Evolutionary conservation across 352 stramenopile genomes (phyloP).

Genomic region (Elongisporangium prolatum): DNA sequence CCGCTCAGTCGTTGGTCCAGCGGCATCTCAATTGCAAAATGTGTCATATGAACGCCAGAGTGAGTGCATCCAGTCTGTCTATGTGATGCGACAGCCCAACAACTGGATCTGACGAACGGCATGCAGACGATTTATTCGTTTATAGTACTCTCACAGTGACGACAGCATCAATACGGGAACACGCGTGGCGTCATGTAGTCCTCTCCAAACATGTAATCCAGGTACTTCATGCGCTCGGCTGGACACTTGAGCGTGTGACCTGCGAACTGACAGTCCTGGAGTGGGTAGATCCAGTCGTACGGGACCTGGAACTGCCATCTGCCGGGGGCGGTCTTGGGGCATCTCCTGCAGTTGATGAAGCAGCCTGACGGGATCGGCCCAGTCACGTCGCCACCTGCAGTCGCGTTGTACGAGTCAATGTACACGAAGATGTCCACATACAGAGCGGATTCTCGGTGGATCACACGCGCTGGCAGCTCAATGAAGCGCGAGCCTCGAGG

Average conservation of each 20-base stretch:
- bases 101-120: not conserved
- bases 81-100: no score
- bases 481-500: constrained; percentile 10
- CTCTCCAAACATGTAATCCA: not conserved
- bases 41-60: not conserved
- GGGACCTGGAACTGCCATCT: not conserved
- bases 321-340: not conserved
- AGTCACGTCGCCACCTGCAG: not conserved
- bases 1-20: no score
- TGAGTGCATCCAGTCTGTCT: no score
- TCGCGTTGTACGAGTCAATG: constrained; percentile 8
- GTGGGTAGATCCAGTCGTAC: not conserved
- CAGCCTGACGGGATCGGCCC: constrained; percentile 13
- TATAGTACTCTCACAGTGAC: no score
- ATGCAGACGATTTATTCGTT: not conserved
- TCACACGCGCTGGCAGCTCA: constrained; percentile 16
- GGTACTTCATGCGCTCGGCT: not conserved
- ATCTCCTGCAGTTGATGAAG: constrained; percentile 21
- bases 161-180: not conserved
- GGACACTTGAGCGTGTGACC: no score
- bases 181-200: not conserved
- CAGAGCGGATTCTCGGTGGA: constrained; percentile 16
- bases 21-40: not conserved
- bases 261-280: not conserved
- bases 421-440: constrained; percentile 34